Evolutionary conservation across 345 rosid species (phyloP), one percentile per base, ranked within the genome.

Genomic region (Eucalyptus curtisii): DNA sequence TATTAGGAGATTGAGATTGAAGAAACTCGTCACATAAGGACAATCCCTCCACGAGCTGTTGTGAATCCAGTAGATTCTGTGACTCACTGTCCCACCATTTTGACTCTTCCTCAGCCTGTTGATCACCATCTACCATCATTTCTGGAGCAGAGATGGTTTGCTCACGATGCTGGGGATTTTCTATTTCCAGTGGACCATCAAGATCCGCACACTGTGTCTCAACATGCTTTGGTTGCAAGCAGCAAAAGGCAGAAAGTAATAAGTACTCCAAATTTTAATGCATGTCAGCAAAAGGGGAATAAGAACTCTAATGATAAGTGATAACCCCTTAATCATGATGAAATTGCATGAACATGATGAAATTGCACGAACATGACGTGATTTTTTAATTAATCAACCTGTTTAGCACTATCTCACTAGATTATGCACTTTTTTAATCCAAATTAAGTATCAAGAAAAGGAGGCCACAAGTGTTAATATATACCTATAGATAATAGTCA

Each of bases 21-120:
- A 98, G 95, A 81, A 98, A 64, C 84, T 98, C 99, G 13, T 94
- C 98, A 6, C 98, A 97, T 61, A 98, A 90, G 89, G 98, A 96
- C 89, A 98, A 93, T 48, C 95, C 97, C 94, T 97, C 99, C 89
- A 94, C 99, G 27, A 98, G 96, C 92, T 98, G 99, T 57, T 98
- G 98, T 4, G 99, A 97, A 89, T 96, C 90, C 93, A 96, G 91
- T 90, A 97, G 85, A 89, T 89, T 89, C 91, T 97, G 98, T 8
- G 97, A 96, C 89, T 90, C 98, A 49, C 96, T 92, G 85, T 96
- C 99, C 94, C 95, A 93, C 99, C 98, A 98, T 89, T 93, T 96
- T 24, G 89, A 87, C 6, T 93, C 93, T 87, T 96, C 98, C 91
- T 92, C 98, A 27, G 84, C 92, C 86, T 86, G 87, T 89, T 92